Evolutionary conservation across 202 grass and related monocot species (phyloP).

Genomic region (Eragrostis tef): DNA sequence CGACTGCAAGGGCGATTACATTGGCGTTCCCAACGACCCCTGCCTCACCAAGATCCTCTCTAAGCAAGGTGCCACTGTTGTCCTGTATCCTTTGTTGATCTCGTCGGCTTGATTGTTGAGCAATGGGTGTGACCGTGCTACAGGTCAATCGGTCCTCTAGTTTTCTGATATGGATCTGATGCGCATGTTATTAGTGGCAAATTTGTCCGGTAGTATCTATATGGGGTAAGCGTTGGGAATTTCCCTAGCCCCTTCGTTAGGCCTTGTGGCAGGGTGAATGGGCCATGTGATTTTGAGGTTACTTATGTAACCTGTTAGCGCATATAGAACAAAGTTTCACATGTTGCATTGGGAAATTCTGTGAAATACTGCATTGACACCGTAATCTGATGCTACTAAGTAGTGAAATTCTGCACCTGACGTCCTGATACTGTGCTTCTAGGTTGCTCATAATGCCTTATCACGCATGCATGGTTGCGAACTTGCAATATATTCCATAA

Average conservation of each 20-base stretch:
- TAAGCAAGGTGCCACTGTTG: conserved; percentile 64
- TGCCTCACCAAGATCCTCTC: conserved; percentile 77
- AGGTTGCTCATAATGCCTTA: background rate
- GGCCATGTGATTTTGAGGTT: conserved; percentile 22
- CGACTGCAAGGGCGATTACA: conserved; percentile 83
- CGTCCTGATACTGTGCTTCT: background rate
- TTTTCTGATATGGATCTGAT: conserved; percentile 32
- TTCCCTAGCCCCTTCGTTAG: background rate
- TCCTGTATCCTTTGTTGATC: background rate
- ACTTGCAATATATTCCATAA: background rate
- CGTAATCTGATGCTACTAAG: background rate
- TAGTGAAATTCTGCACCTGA: background rate
- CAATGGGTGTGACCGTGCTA: background rate
- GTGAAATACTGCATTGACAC: background rate
- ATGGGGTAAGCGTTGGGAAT: background rate
- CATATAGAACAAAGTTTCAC: background rate
- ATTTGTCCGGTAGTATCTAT: background rate
- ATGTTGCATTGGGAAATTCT: background rate
- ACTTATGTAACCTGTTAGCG: background rate
- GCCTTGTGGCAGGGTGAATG: conserved; percentile 15
- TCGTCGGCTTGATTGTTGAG: conserved; percentile 8
- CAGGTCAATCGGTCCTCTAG: background rate
- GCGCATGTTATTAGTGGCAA: background rate
- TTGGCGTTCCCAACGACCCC: conserved; percentile 76
- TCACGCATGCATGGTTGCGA: background rate